Base-by-base conservation (phyloP, 2,329 filamentous ascomycete genomes). In the Stachybotrys elegans region DNA sequence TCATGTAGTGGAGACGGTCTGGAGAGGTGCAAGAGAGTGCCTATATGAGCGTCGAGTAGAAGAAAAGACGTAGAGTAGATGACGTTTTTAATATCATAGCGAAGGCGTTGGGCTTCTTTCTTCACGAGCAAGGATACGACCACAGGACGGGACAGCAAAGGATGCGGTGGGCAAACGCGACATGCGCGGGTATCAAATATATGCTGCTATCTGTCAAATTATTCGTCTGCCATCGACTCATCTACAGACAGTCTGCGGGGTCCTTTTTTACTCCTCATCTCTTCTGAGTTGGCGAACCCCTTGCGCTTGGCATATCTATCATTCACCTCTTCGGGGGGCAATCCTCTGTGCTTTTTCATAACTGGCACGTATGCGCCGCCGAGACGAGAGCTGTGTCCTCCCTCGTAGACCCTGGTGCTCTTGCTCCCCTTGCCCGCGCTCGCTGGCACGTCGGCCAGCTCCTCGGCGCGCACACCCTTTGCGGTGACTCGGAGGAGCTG, bases 1-100 rank as follows among this genome's bases (percentile, higher is more conserved):
- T 44, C 74, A 71, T 40, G 84, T 95, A 44, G 73, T 97, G 22
- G 90, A 96, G 69, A 78, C 81, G 53, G 92, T 97, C 3, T 97
- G 93, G 93, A 82, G 89, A 55, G 92, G 90, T 1, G 81, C 85
- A 3, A 79, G 88, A 53, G 82, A 79, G 45, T 95, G 91, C 66
- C 70, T 98, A 48, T 94, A 90, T 62, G 89, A 68, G 48, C 51
- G 53, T 32, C 57, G 57, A 48, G 56, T 49, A 21, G 63, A 66
- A 41, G 62, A 64, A 45, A 62, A 63, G 48, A 47, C 31, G 31
- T 8, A 34, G 36, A 41, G 23, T 16, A 19, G 43, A 44, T 45
- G 31, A 21, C 32, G 7, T 42, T 38, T 35, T 19, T 48, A 38
- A 17, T 46, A 41, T 31, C 36, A 20, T 25, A n/a, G n/a, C n/a